phyloP scores from a whole-genome alignment of 768 basidiomycete genomes.

The Pholiota molesta region DNA sequence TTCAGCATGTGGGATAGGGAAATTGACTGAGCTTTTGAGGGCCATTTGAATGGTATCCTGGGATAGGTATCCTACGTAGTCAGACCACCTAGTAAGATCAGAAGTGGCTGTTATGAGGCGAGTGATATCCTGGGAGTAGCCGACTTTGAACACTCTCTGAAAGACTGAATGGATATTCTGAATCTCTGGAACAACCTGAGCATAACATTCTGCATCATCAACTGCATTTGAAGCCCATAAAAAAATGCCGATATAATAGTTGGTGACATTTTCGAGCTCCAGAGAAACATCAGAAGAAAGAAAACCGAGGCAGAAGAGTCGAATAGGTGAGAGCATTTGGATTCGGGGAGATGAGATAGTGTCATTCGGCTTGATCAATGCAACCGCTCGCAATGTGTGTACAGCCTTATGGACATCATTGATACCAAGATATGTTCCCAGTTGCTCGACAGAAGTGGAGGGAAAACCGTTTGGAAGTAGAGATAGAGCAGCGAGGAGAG shows the following conservation, averaged over 20 bases:
- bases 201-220: neutral
- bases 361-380: neutral
- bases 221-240: neutral
- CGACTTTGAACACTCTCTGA: neutral
- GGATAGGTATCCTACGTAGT: no score
- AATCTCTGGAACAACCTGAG: neutral
- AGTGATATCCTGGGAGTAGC: no score
- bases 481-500: constrained; percentile 29
- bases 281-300: neutral
- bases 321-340: neutral
- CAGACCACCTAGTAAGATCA: no score
- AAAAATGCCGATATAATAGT: neutral
- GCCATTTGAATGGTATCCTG: no score
- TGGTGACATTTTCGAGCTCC: neutral
- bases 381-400: neutral
- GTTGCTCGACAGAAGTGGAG: neutral
- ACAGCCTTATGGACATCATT: neutral
- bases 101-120: no score
- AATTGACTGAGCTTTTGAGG: neutral
- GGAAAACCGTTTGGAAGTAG: constrained; percentile 30
- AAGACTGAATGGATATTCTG: neutral
- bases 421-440: neutral
- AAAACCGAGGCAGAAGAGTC: no score
- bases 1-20: neutral
- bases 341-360: neutral